Evolutionary conservation across 306 rosid genomes (phyloP), one percentile per base, ranked within the genome.

Genomic region (Boehmeria nivea): DNA sequence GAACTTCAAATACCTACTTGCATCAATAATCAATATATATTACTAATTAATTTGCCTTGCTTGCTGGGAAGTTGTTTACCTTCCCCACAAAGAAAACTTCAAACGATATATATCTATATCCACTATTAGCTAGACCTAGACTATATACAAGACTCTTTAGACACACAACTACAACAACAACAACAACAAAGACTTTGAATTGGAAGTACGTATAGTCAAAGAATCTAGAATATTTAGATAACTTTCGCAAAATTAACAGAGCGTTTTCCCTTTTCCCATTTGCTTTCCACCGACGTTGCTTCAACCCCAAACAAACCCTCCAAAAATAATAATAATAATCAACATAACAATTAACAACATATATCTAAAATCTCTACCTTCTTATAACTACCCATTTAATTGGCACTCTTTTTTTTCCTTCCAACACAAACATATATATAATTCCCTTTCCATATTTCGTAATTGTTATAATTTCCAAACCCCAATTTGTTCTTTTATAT

Each of bases 201-300:
- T 50, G 15, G 31, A 49, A 23, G 18, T 6, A 12, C 2, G 19
- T 1, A 24, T 7, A 40, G 45, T 40, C 15, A 14, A 65, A 66
- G 87, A 89, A 83, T 85, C 60, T 61, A 69, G 85, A 83, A 80
- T 82, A 48, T 54, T 25, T 34, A 16, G 33, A 51, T 14, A 51
- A 16, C 17, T 3, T 3, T 19, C 17, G 13, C 27, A 78, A 72
- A 75, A 65, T 65, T 67, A 66, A 51, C 27, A 45, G 40, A 62
- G 53, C 55, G 67, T 76, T 51, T 27, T 27, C 21, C 40, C 20
- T 15, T 59, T 61, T 78, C 75, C 69, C 68, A 72, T 36, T 84
- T 90, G 66, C 96, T 78, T 82, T 61, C 72, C 70, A 48, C 45
- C 57, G 51, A 80, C 80, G 95, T 71, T 71, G 56, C 52, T 75